Evolutionary conservation across 805 yeast species (phyloP).

Genomic region (Zygosaccharomyces kombuchaensis): DNA sequence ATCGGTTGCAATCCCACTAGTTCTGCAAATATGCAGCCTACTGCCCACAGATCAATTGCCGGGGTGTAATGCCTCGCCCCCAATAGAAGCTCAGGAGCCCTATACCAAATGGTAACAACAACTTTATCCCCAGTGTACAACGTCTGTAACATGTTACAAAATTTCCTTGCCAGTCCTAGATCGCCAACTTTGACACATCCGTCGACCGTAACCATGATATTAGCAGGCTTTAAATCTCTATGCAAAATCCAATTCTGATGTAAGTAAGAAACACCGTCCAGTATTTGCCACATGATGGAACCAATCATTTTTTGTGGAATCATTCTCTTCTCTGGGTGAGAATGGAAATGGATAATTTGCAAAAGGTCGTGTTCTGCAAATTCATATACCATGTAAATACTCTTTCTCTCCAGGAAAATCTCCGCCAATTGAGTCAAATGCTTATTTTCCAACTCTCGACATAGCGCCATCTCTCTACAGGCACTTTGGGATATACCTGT

Average conservation of each 20-base stretch:
- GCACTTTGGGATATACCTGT: constrained; percentile 97
- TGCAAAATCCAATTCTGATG: constrained; percentile 97
- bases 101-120: constrained; percentile 94
- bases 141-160: constrained; percentile 81
- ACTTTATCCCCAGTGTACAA: constrained; percentile 90
- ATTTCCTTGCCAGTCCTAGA: constrained; percentile 83
- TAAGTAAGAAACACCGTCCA: constrained; percentile 84
- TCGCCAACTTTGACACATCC: constrained; percentile 97
- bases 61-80: constrained; percentile 93
- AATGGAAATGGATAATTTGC: constrained; percentile 90
- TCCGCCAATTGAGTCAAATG: constrained; percentile 79
- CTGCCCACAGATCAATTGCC: constrained; percentile 92
- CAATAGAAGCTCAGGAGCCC: constrained; percentile 87
- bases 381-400: constrained; percentile 92
- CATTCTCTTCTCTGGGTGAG: constrained; percentile 77
- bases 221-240: constrained; percentile 95
- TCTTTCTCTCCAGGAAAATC: constrained; percentile 79
- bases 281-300: constrained; percentile 85
- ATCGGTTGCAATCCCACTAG: constrained; percentile 83
- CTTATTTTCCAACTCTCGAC: constrained; percentile 77
- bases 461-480: constrained; percentile 91
- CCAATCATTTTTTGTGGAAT: constrained; percentile 78
- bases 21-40: constrained; percentile 93
- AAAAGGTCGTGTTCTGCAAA: constrained; percentile 93
- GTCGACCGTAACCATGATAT: constrained; percentile 85